These are phyloP conservation scores for Globisporangium irregulare DNA, from an alignment of 352 stramenopile species.

Conservation along the genomic window DNA sequence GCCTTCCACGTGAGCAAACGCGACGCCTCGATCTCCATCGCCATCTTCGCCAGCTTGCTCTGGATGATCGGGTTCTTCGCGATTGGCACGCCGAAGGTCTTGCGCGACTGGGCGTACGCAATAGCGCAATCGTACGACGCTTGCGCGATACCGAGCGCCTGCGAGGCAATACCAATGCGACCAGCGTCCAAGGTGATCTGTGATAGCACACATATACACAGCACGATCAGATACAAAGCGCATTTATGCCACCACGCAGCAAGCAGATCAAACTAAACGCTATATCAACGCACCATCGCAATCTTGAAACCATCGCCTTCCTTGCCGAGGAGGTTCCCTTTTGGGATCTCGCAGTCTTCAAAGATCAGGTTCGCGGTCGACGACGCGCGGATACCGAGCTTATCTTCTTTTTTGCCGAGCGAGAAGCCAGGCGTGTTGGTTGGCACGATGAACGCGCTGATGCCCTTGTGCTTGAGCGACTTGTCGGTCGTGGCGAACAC, in stretches of 20 bases:
- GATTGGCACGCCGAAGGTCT: conserved; percentile 94
- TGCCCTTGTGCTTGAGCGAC: conserved; percentile 93
- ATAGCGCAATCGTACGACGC: conserved; percentile 95
- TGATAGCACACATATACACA: background rate
- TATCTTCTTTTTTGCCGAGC: conserved; percentile 97
- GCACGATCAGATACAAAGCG: background rate
- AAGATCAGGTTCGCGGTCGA: conserved; percentile 97
- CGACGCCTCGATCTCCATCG: conserved; percentile 89
- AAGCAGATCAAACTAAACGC: background rate
- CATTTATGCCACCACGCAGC: background rate
- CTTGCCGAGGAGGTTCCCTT: conserved; percentile 83
- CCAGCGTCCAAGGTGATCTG: conserved; percentile 93
- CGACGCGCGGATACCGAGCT: conserved; percentile 95
- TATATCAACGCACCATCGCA: conserved; percentile 41
- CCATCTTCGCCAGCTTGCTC: conserved; percentile 94
- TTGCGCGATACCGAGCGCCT: conserved; percentile 95
- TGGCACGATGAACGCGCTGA: conserved; percentile 95
- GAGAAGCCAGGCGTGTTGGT: conserved; percentile 91
- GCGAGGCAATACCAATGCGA: conserved; percentile 94
- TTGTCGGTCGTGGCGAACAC: conserved; percentile 98
- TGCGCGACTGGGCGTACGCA: conserved; percentile 93
- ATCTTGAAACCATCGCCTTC: conserved; percentile 90
- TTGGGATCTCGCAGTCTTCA: conserved; percentile 91
- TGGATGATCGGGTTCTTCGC: conserved; percentile 86
- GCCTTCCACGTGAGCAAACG: conserved; percentile 94